These are phyloP conservation scores for Pyricularia pennisetigena DNA, from an alignment of 2,329 filamentous ascomycete species.

Conservation along the genomic window DNA sequence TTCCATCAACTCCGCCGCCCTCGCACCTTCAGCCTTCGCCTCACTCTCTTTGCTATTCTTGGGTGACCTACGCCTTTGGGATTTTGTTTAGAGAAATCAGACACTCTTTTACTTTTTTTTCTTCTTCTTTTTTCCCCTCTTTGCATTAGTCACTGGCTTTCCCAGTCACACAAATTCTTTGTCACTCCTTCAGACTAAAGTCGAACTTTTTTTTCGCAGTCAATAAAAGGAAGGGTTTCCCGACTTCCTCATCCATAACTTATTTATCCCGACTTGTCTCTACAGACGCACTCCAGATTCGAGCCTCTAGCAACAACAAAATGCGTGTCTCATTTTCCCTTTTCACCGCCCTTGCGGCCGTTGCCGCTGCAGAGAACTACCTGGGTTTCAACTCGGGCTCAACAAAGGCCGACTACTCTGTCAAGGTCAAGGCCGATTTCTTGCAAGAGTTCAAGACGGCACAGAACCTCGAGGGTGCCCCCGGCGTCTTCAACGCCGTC, in stretches of 20 bases:
- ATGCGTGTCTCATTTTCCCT: slow-evolving; percentile 31
- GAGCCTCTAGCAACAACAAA: slow-evolving; percentile 9
- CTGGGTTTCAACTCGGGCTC: slow-evolving; percentile 44
- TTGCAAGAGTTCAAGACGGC: slow-evolving; percentile 61
- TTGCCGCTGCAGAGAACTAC: slow-evolving; percentile 33
- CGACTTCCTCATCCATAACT: neutral
- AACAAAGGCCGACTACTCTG: slow-evolving; percentile 33
- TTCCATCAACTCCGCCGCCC: neutral
- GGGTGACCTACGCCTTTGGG: neutral
- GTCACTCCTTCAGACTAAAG: neutral
- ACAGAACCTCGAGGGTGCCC: slow-evolving; percentile 50
- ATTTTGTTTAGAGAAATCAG: neutral
- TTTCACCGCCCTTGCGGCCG: slow-evolving; percentile 28
- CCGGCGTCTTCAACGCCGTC: slow-evolving; percentile 53
- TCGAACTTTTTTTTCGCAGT: neutral
- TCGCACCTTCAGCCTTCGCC: neutral
- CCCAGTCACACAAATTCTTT: neutral
- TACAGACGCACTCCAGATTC: neutral
- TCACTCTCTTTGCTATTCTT: slow-evolving; percentile 1
- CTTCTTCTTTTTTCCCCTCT: neutral
- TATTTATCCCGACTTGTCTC: neutral
- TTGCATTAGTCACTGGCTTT: neutral
- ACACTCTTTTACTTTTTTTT: neutral
- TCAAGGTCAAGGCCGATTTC: slow-evolving; percentile 46
- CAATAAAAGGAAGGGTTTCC: neutral